These are phyloP conservation scores for Drosera capensis DNA, from an alignment of 148 eudicot genomes.

Conservation along the genomic window DNA sequence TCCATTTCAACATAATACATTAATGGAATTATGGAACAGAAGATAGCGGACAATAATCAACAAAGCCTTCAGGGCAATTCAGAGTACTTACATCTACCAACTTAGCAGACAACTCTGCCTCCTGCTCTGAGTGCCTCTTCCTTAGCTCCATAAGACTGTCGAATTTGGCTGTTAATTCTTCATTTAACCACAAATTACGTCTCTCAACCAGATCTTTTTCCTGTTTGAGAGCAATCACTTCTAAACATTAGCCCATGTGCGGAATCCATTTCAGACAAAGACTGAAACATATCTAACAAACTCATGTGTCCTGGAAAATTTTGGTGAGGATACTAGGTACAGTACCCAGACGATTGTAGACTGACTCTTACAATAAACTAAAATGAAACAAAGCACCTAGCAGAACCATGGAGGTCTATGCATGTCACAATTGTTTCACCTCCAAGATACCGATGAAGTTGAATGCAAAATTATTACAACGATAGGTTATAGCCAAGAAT, in stretches of 20 bases:
- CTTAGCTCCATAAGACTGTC: constrained; percentile 50
- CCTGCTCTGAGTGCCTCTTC: constrained; percentile 43
- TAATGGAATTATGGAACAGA: constrained; percentile 1
- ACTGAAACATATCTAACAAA: no score
- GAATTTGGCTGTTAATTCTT: constrained; percentile 59
- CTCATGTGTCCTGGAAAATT: no score
- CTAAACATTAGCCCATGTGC: not conserved
- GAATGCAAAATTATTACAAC: no score
- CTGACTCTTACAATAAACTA: no score
- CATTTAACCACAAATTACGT: constrained; percentile 85
- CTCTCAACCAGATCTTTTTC: constrained; percentile 90
- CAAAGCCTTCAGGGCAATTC: not conserved
- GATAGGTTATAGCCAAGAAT: not conserved
- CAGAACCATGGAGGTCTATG: no score
- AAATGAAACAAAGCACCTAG: no score
- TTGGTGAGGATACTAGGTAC: no score
- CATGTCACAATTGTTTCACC: no score
- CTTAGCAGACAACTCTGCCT: constrained; percentile 69
- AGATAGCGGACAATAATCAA: not conserved
- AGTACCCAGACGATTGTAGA: no score
- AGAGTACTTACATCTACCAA: constrained; percentile 40
- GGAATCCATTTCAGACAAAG: no score
- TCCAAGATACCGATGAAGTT: no score
- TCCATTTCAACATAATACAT: not conserved
- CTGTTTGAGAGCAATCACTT: constrained; percentile 13